phyloP scores from a whole-genome alignment of 106 monocot genomes.

The Allium cepa region DNA sequence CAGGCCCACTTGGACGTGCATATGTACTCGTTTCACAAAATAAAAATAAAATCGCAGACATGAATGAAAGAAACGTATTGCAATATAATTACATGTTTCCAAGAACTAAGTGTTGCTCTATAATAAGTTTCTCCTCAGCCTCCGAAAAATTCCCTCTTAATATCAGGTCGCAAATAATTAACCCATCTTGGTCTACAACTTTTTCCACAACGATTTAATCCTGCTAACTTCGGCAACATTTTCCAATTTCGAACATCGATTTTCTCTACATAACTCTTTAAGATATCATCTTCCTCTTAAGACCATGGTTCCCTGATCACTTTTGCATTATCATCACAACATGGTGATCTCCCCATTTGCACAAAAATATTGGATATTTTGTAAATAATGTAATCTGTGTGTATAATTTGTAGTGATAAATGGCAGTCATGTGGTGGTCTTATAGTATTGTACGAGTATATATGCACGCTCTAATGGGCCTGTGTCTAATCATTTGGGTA shows the following conservation, averaged over 20 bases:
- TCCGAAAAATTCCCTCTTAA: slow-evolving; percentile 10
- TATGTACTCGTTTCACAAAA: too few relatives aligned
- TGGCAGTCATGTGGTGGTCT: slow-evolving; percentile 5
- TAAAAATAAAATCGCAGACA: too few relatives aligned
- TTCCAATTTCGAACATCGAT: slow-evolving; percentile 20
- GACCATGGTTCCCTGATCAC: slow-evolving; percentile 33
- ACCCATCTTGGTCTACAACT: slow-evolving; percentile 6
- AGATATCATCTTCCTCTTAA: slow-evolving; percentile 27
- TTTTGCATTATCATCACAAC: slow-evolving; percentile 2
- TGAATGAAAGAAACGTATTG: not conserved
- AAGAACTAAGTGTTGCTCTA: slow-evolving; percentile 23
- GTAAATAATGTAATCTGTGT: not conserved
- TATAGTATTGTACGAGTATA: not conserved
- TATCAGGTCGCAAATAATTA: slow-evolving; percentile 8
- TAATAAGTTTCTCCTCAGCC: slow-evolving; percentile 14
- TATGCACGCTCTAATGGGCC: too few relatives aligned
- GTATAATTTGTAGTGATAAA: not conserved
- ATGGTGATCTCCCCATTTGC: slow-evolving; percentile 10
- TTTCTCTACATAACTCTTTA: slow-evolving; percentile 18
- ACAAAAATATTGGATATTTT: too few relatives aligned
- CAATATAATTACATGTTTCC: slow-evolving; percentile 16
- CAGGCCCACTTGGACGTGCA: too few relatives aligned
- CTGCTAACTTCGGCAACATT: slow-evolving; percentile 30
- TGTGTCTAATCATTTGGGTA: too few relatives aligned
- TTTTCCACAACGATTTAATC: slow-evolving; percentile 35